Evolutionary conservation across 805 yeast species (phyloP).

Genomic region (Nakazawaea holstii): DNA sequence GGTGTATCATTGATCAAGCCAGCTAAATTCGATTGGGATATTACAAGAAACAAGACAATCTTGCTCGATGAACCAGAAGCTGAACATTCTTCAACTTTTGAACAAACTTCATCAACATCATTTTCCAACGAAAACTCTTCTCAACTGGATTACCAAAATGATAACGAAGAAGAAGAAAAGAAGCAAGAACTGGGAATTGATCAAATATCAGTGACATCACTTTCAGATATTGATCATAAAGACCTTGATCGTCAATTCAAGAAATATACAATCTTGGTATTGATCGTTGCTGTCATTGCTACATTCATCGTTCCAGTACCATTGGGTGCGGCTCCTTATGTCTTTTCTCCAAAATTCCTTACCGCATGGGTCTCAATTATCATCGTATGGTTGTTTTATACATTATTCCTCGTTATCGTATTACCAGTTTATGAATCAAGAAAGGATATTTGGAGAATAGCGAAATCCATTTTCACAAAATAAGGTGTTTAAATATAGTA

Average conservation of each 20-base stretch:
- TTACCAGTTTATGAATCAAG: neutral
- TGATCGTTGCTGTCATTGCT: slow-evolving; percentile 19
- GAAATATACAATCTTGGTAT: slow-evolving; percentile 21
- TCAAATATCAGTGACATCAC: neutral
- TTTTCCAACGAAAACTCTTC: no score
- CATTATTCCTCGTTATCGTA: slow-evolving; percentile 9
- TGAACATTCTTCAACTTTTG: no score
- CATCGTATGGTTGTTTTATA: slow-evolving; percentile 29
- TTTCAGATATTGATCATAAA: neutral
- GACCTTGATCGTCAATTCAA: slow-evolving; percentile 26
- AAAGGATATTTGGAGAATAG: neutral
- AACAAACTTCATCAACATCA: no score
- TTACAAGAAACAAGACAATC: slow-evolving; percentile 29
- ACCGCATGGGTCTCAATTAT: slow-evolving; percentile 26
- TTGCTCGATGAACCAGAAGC: slow-evolving; percentile 11
- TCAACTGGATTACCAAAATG: slow-evolving; percentile 1
- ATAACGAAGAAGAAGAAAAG: neutral
- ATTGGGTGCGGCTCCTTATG: slow-evolving; percentile 27
- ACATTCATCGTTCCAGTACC: slow-evolving; percentile 30
- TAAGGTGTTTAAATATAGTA: no score
- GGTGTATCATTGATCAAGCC: slow-evolving; percentile 29
- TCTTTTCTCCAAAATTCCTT: slow-evolving; percentile 27
- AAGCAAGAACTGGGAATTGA: neutral
- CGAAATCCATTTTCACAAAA: no score
- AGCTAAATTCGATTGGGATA: slow-evolving; percentile 33